Percentiles rank a stretch among this genome's conserved stretches.
These are phyloP conservation scores for Colletotrichum lupini DNA, from an alignment of 2,329 filamentous ascomycete species.

Conservation along the genomic window DNA sequence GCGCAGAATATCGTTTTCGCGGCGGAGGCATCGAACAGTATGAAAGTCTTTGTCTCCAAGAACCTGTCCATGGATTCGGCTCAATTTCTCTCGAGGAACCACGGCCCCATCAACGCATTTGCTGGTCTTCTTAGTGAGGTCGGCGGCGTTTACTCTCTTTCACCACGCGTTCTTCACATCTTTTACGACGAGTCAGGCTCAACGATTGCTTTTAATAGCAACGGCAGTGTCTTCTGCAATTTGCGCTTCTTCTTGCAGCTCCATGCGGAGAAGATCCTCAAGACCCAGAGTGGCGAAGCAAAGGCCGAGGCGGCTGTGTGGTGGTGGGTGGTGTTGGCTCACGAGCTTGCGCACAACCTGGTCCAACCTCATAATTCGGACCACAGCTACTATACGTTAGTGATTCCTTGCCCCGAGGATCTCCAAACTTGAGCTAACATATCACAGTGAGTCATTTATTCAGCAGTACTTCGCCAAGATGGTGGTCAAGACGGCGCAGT, in stretches of 20 bases:
- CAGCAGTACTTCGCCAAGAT: slow-evolving; percentile 81
- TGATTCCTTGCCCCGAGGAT: slow-evolving; percentile 23
- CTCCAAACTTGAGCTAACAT: slow-evolving; percentile 1
- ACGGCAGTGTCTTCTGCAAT: slow-evolving; percentile 93
- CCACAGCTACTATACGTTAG: slow-evolving; percentile 85
- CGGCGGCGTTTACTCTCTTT: slow-evolving; percentile 77
- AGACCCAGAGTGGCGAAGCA: slow-evolving; percentile 49
- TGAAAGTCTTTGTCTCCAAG: slow-evolving; percentile 78
- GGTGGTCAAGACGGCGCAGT: slow-evolving; percentile 63
- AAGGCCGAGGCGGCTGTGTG: slow-evolving; percentile 78
- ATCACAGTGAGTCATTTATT: slow-evolving; percentile 76
- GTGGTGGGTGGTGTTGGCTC: slow-evolving; percentile 96
- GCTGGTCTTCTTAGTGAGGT: slow-evolving; percentile 76
- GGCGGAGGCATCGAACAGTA: slow-evolving; percentile 75
- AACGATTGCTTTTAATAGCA: slow-evolving; percentile 92
- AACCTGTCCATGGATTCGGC: slow-evolving; percentile 59
- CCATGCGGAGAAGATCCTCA: slow-evolving; percentile 67
- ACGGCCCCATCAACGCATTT: slow-evolving; percentile 74
- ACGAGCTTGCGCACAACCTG: slow-evolving; percentile 95
- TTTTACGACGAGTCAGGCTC: slow-evolving; percentile 84
- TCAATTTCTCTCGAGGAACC: slow-evolving; percentile 71
- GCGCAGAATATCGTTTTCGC: slow-evolving; percentile 79
- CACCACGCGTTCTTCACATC: slow-evolving; percentile 78
- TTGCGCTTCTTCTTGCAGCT: slow-evolving; percentile 86
- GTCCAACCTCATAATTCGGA: slow-evolving; percentile 80